These are phyloP conservation scores for Raffaelea albimanens DNA, from an alignment of 2,329 filamentous ascomycete genomes.

Conservation along the genomic window DNA sequence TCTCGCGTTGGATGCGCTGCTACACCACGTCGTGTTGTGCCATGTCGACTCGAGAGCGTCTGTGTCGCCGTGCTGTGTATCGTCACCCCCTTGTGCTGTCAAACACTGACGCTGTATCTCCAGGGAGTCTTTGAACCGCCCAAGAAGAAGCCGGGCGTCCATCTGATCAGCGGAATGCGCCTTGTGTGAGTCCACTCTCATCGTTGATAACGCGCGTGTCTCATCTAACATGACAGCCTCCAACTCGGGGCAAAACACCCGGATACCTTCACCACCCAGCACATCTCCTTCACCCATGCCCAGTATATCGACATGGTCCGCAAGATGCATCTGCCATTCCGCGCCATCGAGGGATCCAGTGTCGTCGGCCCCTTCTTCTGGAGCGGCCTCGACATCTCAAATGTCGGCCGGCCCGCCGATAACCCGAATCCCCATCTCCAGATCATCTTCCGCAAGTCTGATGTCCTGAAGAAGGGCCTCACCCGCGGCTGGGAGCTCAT, in stretches of 20 bases:
- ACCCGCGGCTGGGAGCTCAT: constrained; percentile 58
- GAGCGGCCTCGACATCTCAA: constrained; percentile 40
- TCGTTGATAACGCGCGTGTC: not conserved
- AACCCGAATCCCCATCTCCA: constrained; percentile 49
- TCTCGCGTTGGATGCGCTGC: too few species aligned
- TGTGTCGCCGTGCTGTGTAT: not conserved
- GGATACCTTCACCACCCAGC: constrained; percentile 47
- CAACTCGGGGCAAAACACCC: constrained; percentile 46
- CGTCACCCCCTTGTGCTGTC: too few species aligned
- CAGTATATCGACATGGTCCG: constrained; percentile 48
- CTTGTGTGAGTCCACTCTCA: constrained; percentile 35
- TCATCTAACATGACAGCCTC: constrained; percentile 28
- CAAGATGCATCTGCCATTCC: constrained; percentile 41
- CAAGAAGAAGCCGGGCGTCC: constrained; percentile 30
- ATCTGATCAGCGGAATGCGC: constrained; percentile 40
- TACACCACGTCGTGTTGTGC: too few species aligned
- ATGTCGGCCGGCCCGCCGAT: constrained; percentile 19
- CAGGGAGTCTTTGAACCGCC: constrained; percentile 45
- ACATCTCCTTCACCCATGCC: constrained; percentile 41
- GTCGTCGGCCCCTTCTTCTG: constrained; percentile 57
- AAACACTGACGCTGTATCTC: not conserved
- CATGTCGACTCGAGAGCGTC: not conserved
- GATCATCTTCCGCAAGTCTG: constrained; percentile 56
- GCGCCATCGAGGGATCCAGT: constrained; percentile 48
- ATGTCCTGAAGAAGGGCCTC: constrained; percentile 54